Evolutionary conservation across 73 alveolate species (phyloP).

Genomic region (Strombidium stylifer): DNA sequence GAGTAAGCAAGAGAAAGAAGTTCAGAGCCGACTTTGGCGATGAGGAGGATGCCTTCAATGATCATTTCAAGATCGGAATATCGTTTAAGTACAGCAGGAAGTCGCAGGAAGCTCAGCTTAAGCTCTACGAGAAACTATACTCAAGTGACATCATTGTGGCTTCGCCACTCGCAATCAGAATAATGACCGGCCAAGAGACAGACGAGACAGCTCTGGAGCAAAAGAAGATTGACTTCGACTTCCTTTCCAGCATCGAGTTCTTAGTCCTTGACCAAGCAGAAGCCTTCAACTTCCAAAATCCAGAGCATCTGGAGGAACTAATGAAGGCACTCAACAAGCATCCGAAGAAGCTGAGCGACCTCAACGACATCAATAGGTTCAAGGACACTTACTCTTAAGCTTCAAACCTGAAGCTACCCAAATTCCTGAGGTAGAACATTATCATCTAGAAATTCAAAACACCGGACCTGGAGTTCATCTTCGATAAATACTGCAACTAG

Average conservation of each 20-base stretch:
- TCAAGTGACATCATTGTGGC: conserved; percentile 83
- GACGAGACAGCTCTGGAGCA: conserved; percentile 63
- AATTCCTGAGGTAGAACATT: conserved; percentile 67
- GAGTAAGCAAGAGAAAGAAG: conserved; percentile 75
- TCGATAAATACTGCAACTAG: conserved; percentile 42
- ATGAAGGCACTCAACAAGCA: conserved; percentile 64
- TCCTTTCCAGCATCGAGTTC: conserved; percentile 72
- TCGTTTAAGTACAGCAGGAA: conserved; percentile 53
- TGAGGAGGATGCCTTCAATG: conserved; percentile 84
- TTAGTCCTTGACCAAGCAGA: conserved; percentile 81
- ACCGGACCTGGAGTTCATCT: conserved; percentile 62
- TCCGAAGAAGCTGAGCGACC: conserved; percentile 74
- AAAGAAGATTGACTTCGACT: conserved; percentile 74
- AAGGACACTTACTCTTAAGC: conserved; percentile 49
- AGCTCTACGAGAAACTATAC: conserved; percentile 70
- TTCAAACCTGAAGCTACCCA: conserved; percentile 46
- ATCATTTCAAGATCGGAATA: conserved; percentile 79
- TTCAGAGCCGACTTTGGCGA: conserved; percentile 75
- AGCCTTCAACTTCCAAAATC: conserved; percentile 76
- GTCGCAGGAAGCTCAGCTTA: conserved; percentile 39
- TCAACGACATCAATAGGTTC: conserved; percentile 77
- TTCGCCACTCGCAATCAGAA: conserved; percentile 83
- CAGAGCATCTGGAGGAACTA: conserved; percentile 86
- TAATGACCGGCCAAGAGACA: conserved; percentile 71
- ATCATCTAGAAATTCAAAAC: conserved; percentile 71